Percentiles rank a stretch among this genome's conserved stretches.
These are phyloP conservation scores for Quercus lobata DNA, from an alignment of 331 rosid genomes.

Conservation along the genomic window DNA sequence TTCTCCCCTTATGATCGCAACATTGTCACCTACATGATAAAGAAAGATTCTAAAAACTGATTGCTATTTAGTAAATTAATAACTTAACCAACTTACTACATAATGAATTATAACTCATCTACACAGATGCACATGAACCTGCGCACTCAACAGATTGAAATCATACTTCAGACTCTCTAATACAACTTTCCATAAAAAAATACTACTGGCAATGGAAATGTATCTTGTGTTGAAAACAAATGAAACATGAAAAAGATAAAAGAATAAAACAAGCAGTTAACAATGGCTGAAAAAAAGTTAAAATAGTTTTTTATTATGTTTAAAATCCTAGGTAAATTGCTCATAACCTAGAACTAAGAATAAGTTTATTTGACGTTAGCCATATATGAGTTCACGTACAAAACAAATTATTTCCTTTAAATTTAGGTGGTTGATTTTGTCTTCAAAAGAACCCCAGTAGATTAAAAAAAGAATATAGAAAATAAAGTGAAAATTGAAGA, in stretches of 20 bases:
- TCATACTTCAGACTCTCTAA: neutral
- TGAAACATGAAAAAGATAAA: neutral
- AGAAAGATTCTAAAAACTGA: neutral
- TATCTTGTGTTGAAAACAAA: neutral
- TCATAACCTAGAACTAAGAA: too few species aligned
- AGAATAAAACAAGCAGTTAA: neutral
- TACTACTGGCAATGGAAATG: neutral
- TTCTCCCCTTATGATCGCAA: slow-evolving; percentile 50
- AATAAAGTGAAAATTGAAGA: too few species aligned
- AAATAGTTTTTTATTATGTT: neutral
- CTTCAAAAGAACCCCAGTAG: too few species aligned
- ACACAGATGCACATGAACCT: neutral
- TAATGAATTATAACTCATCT: neutral
- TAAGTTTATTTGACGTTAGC: too few species aligned
- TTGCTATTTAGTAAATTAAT: neutral
- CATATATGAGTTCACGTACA: too few species aligned
- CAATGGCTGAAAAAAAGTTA: neutral
- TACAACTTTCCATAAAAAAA: neutral
- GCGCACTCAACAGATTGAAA: neutral
- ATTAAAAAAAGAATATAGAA: too few species aligned
- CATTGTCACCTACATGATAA: slow-evolving; percentile 48
- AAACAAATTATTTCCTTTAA: too few species aligned
- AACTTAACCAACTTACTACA: neutral
- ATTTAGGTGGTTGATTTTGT: too few species aligned
- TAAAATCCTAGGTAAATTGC: neutral